Evolutionary conservation across 2,329 filamentous ascomycete genomes (phyloP).

Genomic region (Tolypocladium ovalisporum): DNA sequence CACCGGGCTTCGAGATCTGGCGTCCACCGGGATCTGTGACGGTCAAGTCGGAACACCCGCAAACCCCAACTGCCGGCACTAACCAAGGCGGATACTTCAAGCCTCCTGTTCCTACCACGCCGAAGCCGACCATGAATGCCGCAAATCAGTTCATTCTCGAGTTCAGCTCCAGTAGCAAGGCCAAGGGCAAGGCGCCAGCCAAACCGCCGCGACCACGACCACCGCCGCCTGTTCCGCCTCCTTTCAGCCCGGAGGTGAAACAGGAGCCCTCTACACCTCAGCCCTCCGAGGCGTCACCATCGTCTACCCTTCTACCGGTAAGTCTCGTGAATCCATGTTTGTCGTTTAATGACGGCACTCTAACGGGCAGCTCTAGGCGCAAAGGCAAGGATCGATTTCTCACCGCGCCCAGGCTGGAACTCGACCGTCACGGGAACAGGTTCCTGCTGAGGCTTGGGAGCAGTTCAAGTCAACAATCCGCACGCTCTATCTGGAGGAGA

Average conservation of each 20-base stretch:
- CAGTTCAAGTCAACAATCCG: conserved; percentile 34
- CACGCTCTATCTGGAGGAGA: conserved; percentile 35
- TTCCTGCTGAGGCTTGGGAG: conserved; percentile 36
- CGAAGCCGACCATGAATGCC: conserved; percentile 23
- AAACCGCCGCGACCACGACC: conserved; percentile 19
- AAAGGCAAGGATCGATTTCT: conserved; percentile 16
- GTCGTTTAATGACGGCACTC: background rate
- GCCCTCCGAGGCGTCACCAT: conserved; percentile 12
- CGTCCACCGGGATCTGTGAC: conserved; percentile 20
- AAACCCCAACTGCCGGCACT: conserved; percentile 9
- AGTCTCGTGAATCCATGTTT: conserved; percentile 4
- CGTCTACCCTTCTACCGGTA: conserved; percentile 15
- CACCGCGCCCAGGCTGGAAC: conserved; percentile 18
- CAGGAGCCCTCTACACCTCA: conserved; percentile 19
- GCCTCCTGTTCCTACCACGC: conserved; percentile 26
- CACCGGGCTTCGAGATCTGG: conserved; percentile 26
- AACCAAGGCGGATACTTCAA: conserved; percentile 19
- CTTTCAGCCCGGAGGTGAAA: conserved; percentile 16
- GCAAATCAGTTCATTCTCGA: conserved; percentile 26
- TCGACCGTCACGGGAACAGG: conserved; percentile 29
- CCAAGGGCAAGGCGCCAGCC: conserved; percentile 22
- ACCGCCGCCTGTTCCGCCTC: conserved; percentile 10
- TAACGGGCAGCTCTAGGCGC: conserved; percentile 9
- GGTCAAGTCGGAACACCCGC: conserved; percentile 12
- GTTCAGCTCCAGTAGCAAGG: conserved; percentile 18